These are phyloP conservation scores for Globisporangium mamillatum DNA, from an alignment of 352 stramenopile genomes.

Conservation along the genomic window DNA sequence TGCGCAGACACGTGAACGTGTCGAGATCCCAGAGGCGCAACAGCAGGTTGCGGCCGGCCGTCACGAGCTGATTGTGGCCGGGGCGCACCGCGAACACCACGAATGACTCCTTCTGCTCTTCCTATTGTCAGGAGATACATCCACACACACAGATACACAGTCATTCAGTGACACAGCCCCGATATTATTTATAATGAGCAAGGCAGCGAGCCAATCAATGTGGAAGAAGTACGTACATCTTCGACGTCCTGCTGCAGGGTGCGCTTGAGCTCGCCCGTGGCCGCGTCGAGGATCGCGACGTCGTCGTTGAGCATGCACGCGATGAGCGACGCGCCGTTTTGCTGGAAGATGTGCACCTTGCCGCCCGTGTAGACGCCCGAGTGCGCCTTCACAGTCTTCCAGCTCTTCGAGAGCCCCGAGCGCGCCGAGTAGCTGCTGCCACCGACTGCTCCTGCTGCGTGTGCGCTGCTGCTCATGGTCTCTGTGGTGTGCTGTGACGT, in stretches of 20 bases:
- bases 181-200: no score
- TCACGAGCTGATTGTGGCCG: constrained; percentile 79
- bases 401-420: constrained; percentile 76
- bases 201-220: background rate
- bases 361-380: constrained; percentile 80
- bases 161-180: no score
- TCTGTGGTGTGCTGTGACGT: background rate
- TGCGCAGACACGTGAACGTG: constrained; percentile 69
- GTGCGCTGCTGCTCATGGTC: constrained; percentile 17
- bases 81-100: constrained; percentile 77
- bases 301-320: constrained; percentile 85
- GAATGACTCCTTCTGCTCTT: constrained; percentile 83
- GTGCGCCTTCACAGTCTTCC: constrained; percentile 73
- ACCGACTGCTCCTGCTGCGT: background rate
- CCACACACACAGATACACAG: background rate
- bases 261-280: constrained; percentile 67
- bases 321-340: constrained; percentile 34
- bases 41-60: constrained; percentile 79
- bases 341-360: constrained; percentile 66
- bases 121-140: constrained; percentile 14
- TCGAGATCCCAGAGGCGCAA: constrained; percentile 85
- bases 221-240: constrained; percentile 26
- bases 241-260: constrained; percentile 76
- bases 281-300: constrained; percentile 70
- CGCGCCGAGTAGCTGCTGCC: constrained; percentile 55